These are phyloP conservation scores for Pseudopyrenochaeta lycopersici DNA, from an alignment of 2,329 filamentous ascomycete genomes.

Conservation along the genomic window DNA sequence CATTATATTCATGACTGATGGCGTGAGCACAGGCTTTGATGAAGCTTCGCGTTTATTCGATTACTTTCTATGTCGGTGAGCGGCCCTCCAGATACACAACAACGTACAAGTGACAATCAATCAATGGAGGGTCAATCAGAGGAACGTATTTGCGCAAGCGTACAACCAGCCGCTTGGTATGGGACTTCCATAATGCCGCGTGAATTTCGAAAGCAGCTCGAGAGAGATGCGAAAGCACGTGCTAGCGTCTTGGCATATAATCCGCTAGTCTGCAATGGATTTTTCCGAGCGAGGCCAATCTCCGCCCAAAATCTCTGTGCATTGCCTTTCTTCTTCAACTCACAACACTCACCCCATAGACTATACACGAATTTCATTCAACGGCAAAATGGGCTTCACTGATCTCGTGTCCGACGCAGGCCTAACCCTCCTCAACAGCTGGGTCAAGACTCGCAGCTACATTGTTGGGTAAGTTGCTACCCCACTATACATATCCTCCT, in stretches of 20 bases:
- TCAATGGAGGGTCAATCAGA: not conserved
- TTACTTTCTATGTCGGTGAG: conserved; percentile 23
- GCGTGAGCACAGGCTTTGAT: conserved; percentile 28
- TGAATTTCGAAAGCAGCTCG: not conserved
- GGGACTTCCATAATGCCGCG: not conserved
- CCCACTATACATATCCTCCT: conserved; percentile 33
- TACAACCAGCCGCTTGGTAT: not conserved
- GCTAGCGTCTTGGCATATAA: conserved; percentile 18
- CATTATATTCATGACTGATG: conserved; percentile 34
- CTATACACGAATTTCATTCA: conserved; percentile 15
- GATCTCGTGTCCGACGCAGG: conserved; percentile 73
- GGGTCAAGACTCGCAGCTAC: conserved; percentile 80
- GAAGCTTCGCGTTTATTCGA: conserved; percentile 36
- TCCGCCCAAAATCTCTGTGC: conserved; percentile 30
- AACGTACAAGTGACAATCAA: not conserved
- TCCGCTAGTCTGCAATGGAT: not conserved
- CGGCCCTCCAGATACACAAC: conserved; percentile 8
- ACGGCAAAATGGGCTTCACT: conserved; percentile 71
- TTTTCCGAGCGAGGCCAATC: conserved; percentile 25
- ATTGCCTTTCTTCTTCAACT: conserved; percentile 19
- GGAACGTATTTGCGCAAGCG: not conserved
- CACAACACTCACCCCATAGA: conserved; percentile 21
- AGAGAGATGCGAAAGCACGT: conserved; percentile 15
- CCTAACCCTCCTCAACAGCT: conserved; percentile 74
- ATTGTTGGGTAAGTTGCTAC: conserved; percentile 76